Evolutionary conservation across 441 rosid genomes (phyloP), one percentile per base, ranked within the genome.

Genomic region (Erysimum cheiri): DNA sequence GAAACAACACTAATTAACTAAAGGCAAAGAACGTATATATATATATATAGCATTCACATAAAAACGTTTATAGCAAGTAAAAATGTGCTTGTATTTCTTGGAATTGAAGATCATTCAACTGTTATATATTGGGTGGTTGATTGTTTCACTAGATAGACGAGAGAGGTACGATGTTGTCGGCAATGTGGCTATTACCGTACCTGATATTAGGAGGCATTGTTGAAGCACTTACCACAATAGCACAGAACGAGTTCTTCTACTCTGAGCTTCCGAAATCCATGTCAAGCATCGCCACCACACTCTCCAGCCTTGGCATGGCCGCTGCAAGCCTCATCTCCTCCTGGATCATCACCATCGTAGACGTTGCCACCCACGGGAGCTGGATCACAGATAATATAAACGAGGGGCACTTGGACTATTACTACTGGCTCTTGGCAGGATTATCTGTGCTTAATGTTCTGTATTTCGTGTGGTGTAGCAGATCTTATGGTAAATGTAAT

Each of bases 191-290:
- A 14, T 11, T 84, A 13, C 87, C 86, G 22, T 62, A 70, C 60
- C 17, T 73, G 56, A 26, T 79, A 24, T 39, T 85, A 5, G 36
- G 59, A 10, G 92, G 95, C 26, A 19, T 87, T 7, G 77, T 83
- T 0, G 86, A 79, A 61, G 87, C 87, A 53, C 66, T 87, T 47
- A 81, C 44, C 35, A 70, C 72, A 1, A 78, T 88, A 22, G 84
- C 74, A 3, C 88, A 84, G 50, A 75, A 60, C 22, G 89, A 85
- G 67, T 88, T 88, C 76, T 88, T 76, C 66, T 87, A 84, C 78
- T 60, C 82, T 0, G 82, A 84, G 69, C 81, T 87, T 49, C 92
- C 94, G 0, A 85, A 72, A 55, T 78, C 82, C 67, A 84, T 87
- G 91, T 74, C 88, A 2, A 83, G 87, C 61, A 62, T 90, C 5